Evolutionary conservation across 169 alveolate genomes (phyloP).

Genomic region (Condylostoma magnum): DNA sequence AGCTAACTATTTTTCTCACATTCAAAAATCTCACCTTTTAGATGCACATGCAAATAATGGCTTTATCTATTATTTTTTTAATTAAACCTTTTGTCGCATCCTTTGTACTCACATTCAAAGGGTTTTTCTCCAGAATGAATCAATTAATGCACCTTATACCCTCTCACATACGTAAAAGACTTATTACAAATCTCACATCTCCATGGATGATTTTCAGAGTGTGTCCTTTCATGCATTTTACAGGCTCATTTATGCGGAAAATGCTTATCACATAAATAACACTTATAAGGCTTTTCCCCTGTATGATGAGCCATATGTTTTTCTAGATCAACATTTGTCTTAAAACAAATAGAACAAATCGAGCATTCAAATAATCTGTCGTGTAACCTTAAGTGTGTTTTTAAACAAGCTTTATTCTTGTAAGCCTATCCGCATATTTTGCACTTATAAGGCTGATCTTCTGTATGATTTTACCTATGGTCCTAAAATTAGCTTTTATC

Average conservation of each 20-base stretch:
- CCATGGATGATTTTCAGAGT: constrained; percentile 57
- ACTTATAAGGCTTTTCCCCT: constrained; percentile 41
- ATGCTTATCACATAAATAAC: constrained; percentile 32
- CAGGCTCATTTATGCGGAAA: constrained; percentile 41
- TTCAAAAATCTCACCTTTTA: no score
- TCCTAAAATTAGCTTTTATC: constrained; percentile 75
- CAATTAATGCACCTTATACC: constrained; percentile 63
- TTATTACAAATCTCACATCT: constrained; percentile 78
- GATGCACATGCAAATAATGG: no score
- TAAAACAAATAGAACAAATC: constrained; percentile 37
- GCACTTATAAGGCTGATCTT: constrained; percentile 82
- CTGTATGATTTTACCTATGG: constrained; percentile 84
- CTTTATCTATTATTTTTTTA: no score
- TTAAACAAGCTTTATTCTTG: constrained; percentile 1
- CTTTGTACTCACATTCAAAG: constrained; percentile 35
- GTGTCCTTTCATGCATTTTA: constrained; percentile 45
- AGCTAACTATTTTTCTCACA: no score
- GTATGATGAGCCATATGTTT: constrained; percentile 75
- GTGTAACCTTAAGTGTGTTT: constrained; percentile 40
- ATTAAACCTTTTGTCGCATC: constrained; percentile 50
- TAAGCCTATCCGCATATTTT: constrained; percentile 7
- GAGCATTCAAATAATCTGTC: constrained; percentile 33
- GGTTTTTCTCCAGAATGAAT: constrained; percentile 72
- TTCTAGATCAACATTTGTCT: constrained; percentile 53
- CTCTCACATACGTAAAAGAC: constrained; percentile 71